Conservation (phyloP, 805 yeast genomes). For the Candida namnaoensis region DNA sequence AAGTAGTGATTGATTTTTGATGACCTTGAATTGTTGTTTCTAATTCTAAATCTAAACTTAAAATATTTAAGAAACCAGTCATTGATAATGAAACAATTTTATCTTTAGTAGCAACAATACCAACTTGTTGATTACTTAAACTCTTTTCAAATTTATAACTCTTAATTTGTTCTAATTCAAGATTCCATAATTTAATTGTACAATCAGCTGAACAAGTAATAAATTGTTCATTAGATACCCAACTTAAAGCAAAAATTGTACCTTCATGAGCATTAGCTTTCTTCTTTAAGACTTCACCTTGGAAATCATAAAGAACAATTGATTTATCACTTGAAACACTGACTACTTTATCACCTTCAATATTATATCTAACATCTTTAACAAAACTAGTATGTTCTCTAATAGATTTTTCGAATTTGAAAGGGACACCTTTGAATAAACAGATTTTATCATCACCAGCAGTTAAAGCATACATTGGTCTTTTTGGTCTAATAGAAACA, state of each 20-base stretch:
- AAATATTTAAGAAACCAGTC: conserved; percentile 64
- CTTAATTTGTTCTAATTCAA: conserved; percentile 32
- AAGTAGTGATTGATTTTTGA: conserved; percentile 70
- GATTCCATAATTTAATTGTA: conserved; percentile 58
- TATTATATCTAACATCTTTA: conserved; percentile 74
- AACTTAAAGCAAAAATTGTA: conserved; percentile 71
- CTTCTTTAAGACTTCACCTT: conserved; percentile 63
- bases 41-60: conserved; percentile 28
- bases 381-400: conserved; percentile 73
- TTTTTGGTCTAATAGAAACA: conserved; percentile 66
- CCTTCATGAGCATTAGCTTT: conserved; percentile 53
- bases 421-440: conserved; percentile 92
- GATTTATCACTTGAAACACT: conserved; percentile 82
- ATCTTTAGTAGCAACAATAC: conserved; percentile 60
- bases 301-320: conserved; percentile 77
- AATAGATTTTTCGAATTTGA: conserved; percentile 68
- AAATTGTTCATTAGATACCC: conserved; percentile 54
- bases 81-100: conserved; percentile 58
- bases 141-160: conserved; percentile 42
- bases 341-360: conserved; percentile 66
- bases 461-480: conserved; percentile 92
- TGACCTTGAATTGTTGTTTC: conserved; percentile 50
- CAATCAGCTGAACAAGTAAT: conserved; percentile 84
- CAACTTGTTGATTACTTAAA: conserved; percentile 67
- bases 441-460: conserved; percentile 83